Conservation (phyloP, 2,329 filamentous ascomycete genomes). For the Cordyceps fumosorosea region DNA sequence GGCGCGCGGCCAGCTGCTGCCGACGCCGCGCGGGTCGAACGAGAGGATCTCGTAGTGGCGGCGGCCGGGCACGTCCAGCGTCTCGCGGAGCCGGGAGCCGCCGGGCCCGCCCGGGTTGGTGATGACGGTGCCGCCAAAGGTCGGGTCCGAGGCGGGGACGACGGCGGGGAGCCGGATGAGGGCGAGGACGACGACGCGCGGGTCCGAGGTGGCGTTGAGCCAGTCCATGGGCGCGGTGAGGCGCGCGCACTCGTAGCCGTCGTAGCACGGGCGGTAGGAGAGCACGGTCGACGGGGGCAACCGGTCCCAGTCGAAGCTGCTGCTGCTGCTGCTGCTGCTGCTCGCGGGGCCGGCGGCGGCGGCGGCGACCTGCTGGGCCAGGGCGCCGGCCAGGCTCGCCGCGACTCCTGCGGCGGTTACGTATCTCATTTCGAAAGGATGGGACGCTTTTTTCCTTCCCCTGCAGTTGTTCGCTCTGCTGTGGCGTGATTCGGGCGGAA, state of each 20-base stretch:
- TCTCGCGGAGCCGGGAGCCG: constrained; percentile 23
- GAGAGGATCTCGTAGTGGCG: constrained; percentile 29
- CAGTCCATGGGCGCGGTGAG: constrained; percentile 31
- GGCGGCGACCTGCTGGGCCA: background rate
- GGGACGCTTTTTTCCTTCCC: background rate
- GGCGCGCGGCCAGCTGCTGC: constrained; percentile 23
- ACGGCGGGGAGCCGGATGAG: constrained; percentile 27
- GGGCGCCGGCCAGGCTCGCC: no score
- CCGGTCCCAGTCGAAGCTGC: constrained; percentile 22
- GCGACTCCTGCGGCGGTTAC: background rate
- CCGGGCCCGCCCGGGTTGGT: constrained; percentile 33
- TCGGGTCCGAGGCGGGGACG: constrained; percentile 24
- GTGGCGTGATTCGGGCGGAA: background rate
- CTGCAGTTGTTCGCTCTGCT: no score
- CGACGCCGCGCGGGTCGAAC: constrained; percentile 32
- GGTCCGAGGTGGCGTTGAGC: constrained; percentile 18
- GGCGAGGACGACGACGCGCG: constrained; percentile 25
- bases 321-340: no score
- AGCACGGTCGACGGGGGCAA: constrained; percentile 25
- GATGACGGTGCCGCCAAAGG: constrained; percentile 30
- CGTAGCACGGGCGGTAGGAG: constrained; percentile 27
- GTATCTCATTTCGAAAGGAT: background rate
- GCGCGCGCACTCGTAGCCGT: constrained; percentile 27
- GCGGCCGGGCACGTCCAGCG: constrained; percentile 18
- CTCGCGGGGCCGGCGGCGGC: background rate